Evolutionary conservation across 2,329 filamentous ascomycete species (phyloP).

Genomic region (Ophiostoma himal-ulmi): DNA sequence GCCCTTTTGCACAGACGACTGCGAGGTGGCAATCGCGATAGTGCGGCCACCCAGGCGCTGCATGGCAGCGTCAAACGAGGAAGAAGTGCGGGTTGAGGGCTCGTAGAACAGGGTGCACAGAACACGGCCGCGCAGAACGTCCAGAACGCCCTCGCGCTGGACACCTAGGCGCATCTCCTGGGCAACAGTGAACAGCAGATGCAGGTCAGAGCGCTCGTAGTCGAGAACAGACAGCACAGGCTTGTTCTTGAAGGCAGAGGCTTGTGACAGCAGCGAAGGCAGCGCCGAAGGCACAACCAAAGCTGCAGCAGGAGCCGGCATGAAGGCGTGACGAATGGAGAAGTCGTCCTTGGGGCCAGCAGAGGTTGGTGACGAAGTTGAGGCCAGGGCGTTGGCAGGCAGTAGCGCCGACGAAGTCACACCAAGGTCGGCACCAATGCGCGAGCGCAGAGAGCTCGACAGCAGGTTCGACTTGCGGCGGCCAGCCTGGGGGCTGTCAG

Average conservation of each 20-base stretch:
- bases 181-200: conserved; percentile 90
- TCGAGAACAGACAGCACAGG: conserved; percentile 90
- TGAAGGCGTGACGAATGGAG: background rate
- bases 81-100: conserved; percentile 89
- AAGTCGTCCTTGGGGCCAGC: conserved; percentile 36
- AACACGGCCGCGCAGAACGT: conserved; percentile 78
- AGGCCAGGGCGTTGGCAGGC: background rate
- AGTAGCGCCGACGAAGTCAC: conserved; percentile 25
- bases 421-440: conserved; percentile 22
- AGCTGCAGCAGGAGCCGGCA: background rate
- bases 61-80: conserved; percentile 97
- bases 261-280: conserved; percentile 63
- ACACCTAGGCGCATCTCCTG: conserved; percentile 97
- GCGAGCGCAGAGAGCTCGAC: conserved; percentile 31
- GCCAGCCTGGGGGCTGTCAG: conserved; percentile 25
- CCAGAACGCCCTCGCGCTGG: conserved; percentile 82
- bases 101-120: conserved; percentile 96
- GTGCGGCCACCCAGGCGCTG: conserved; percentile 90
- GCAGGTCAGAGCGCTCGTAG: conserved; percentile 80
- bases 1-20: conserved; percentile 89
- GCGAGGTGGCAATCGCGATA: conserved; percentile 71
- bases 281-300: conserved; percentile 37
- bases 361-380: conserved; percentile 28
- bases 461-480: conserved; percentile 33
- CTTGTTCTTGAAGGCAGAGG: conserved; percentile 79